Base-by-base conservation (phyloP, 1,139 yeast genomes). In the Ogataea hybrid region DNA sequence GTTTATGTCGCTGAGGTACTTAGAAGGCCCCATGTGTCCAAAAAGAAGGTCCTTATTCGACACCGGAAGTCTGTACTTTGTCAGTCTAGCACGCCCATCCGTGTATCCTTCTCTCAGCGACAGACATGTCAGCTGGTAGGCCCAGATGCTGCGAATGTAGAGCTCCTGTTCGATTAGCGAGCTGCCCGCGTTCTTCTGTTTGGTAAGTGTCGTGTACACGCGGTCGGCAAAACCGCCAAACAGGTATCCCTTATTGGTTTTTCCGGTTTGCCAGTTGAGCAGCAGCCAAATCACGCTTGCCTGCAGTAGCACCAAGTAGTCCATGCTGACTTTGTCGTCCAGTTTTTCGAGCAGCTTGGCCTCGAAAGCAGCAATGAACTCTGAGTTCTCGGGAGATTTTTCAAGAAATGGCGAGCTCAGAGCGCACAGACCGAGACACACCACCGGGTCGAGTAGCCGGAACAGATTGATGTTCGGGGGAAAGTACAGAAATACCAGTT, bases 141-240 rank as follows among this genome's bases (percentile, higher is more conserved):
- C 41, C 53, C 53, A 50, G 4, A 50, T 29, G 1, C 50, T 50
- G 27, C 52, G 33, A 5, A 48, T 32, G 18, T 37, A 37, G 21
- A 39, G 12, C 23, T 48, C 53, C 7, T 40, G 33, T 14, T 44
- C 35, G 16, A 43, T 17, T 9, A 43, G 28, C 2, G 43, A 25
- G 10, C 17, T 10, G n/a, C 10, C 11, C 2, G 40, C 40, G 6
- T 28, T 21, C 23, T 38, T 40, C 22, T 41, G 44, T 11, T 37
- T 34, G 8, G 32, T 36, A 6, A 50, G 32, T 35, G 43, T 20
- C 11, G 32, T 29, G 15, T 35, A 45, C 4, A 48, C 42, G 17
- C 52, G 28, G 31, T 50, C 52, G 3, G 52, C 50, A 22, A 50
- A 28, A 11, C 53, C 50, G 11, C 50, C 49, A 15, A 47, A 23